Evolutionary conservation across 2,329 filamentous ascomycete genomes (phyloP), one percentile per base, ranked within the genome.

Genomic region (Fusarium sp.): DNA sequence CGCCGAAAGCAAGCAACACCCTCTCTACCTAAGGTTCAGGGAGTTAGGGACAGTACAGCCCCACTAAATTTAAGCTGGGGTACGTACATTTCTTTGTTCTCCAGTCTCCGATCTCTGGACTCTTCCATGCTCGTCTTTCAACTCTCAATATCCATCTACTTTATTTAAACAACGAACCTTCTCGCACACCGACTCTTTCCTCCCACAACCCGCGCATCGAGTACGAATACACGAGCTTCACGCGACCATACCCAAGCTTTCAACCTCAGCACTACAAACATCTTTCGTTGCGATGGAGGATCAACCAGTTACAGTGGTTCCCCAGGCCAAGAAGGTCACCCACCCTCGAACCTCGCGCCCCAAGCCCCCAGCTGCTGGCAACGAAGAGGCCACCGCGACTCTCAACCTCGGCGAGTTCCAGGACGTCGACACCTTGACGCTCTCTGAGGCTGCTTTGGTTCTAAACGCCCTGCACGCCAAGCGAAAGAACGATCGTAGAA

Each of bases 321-420:
- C 54, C 20, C 59, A 61, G 43, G 64, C 65, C 19, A 72, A 65
- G 55, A 73, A 57, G 51, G 67, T 73, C 17, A 47, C 46, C 32
- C 71, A 74, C 54, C 60, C 68, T 49, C 70, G 73, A 50, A 89
- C 87, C 28, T 89, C 90, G 56, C 90, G 91, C 62, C 84, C 86
- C 65, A 93, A 91, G 80, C 90, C 89, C 67, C 83, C 85, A 44
- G 87, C 87, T 47, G 86, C 89, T 58, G 91, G 92, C 77, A 94
- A 97, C 78, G 95, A 98, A 80, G 94, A 97, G 82, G 94, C 95
- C 24, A 89, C 91, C 49, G 84, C 88, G 9, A 89, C 89, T 56
- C 89, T 98, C 68, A 92, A 91, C 78, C 91, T 99, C 13, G 96
- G 96, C 81, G 95, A 97, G 78, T 97, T 98, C 81, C 89, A 96